Evolutionary conservation across 176 grass and related monocot genomes (phyloP), one percentile per base, ranked within the genome.

Genomic region (Hordeum marinum): DNA sequence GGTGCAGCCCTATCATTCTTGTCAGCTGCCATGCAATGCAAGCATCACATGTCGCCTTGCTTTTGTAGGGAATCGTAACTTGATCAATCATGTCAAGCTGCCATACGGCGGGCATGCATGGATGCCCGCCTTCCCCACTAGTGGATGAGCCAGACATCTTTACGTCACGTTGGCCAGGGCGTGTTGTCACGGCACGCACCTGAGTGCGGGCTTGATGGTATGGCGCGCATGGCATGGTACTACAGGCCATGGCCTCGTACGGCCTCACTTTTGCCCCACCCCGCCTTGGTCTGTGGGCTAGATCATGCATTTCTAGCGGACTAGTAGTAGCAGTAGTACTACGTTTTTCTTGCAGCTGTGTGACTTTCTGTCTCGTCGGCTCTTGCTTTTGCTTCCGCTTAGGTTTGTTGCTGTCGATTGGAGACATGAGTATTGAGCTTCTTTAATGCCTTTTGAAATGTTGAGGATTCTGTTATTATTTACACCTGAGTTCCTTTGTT

Each of bases 81-180:
- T 52, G 85, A 87, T 87, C 60, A 8, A 76, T 90, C 85, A 62
- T 80, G 48, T 90, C 88, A 65, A 26, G 60, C 65, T 83, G 84
- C 80, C 58, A 5, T 64, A 26, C 52, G 26, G 79, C 69, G 73
- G 48, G 15, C 48, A 52, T 18, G 48, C 76, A 46, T 34, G 7
- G 59, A 62, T 63, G 83, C 83, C 54, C 27, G 29, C 43, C 17
- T 7, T 64, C 42, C 42, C 42, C n/a, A 43, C 64, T 86, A 82
- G 36, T 67, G 52, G 74, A 50, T 11, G 17, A 50, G 80, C 58
- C 60, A 45, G 84, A 31, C 66, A 29, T 72, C 80, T 83, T 90
- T 90, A 21, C 59, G 84, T 87, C 80, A 86, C 68, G 31, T 87
- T 75, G 34, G 13, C 35, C 55, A 42, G 84, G 78, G 18, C 7